A percentile compares a stretch with the other conserved stretches of the same genome.
phyloP scores from a whole-genome alignment of 768 basidiomycete genomes.

The Hygrocybe punicea region DNA sequence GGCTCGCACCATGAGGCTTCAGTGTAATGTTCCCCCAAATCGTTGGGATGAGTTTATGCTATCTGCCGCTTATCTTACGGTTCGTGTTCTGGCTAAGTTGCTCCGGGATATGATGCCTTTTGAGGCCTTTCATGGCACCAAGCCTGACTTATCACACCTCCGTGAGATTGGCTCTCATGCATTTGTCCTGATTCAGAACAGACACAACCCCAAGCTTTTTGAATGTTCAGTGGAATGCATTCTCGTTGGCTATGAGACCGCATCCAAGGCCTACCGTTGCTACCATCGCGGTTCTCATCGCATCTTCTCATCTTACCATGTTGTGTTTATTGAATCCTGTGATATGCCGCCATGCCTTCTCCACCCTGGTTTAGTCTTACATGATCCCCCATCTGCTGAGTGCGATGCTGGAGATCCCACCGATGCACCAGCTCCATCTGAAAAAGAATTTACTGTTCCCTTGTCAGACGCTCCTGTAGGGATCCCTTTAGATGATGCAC shows the following conservation, averaged over 20 bases:
- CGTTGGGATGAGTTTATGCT: conserved; percentile 36
- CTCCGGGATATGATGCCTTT: conserved; percentile 16
- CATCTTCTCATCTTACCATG: conserved; percentile 22
- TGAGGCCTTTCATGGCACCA: conserved; percentile 18
- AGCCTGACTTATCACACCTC: conserved; percentile 30
- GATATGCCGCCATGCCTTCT: not conserved
- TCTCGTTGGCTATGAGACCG: conserved; percentile 36
- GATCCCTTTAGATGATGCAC: too few species aligned
- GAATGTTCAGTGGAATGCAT: not conserved
- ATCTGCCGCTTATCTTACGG: conserved; percentile 20
- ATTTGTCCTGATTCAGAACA: conserved; percentile 16
- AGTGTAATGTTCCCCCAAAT: conserved; percentile 10
- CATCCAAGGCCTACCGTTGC: conserved; percentile 34
- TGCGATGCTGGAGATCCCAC: too few species aligned
- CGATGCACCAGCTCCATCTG: too few species aligned
- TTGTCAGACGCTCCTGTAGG: too few species aligned
- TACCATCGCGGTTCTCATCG: conserved; percentile 21
- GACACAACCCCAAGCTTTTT: conserved; percentile 27
- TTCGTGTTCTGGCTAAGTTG: conserved; percentile 5
- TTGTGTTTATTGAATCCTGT: conserved; percentile 26
- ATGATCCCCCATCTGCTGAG: not conserved
- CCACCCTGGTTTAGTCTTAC: not conserved
- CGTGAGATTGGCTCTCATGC: conserved; percentile 31
- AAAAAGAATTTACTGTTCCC: too few species aligned
- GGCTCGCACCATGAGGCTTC: conserved; percentile 28